phyloP scores from a whole-genome alignment of 2,329 filamentous ascomycete genomes.

The Diaporthe citrichinensis region DNA sequence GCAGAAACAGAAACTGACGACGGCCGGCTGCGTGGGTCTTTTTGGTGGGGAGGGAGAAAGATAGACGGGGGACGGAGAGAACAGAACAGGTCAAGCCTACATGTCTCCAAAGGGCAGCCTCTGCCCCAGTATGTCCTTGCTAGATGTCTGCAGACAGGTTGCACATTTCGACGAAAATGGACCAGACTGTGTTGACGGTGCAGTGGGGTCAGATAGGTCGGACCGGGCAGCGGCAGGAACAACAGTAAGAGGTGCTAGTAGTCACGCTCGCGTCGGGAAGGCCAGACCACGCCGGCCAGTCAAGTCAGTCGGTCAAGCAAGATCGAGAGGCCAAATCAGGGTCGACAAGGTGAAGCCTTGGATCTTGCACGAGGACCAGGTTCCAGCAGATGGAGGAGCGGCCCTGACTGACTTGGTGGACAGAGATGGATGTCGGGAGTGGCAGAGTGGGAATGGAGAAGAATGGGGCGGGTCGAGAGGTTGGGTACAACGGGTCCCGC shows the following conservation, averaged over 20 bases:
- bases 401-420: conserved; percentile 15
- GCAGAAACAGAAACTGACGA: conserved; percentile 31
- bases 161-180: conserved; percentile 33
- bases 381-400: conserved; percentile 8
- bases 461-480: conserved; percentile 22
- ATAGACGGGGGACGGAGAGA: conserved; percentile 1
- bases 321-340: neutral
- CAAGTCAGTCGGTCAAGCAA: conserved; percentile 1
- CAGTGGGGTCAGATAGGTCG: conserved; percentile 27
- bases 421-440: conserved; percentile 10
- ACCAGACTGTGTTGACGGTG: conserved; percentile 22
- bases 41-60: conserved; percentile 15
- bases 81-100: conserved; percentile 36
- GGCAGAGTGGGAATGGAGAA: conserved; percentile 30
- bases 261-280: conserved; percentile 9
- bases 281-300: neutral
- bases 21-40: conserved; percentile 28
- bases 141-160: conserved; percentile 38
- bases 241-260: neutral
- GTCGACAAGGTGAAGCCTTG: neutral
- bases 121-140: conserved; percentile 36
- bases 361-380: conserved; percentile 8
- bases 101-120: conserved; percentile 39
- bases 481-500: conserved; percentile 26
- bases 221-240: neutral